Evolutionary conservation across 1,284 basidiomycete genomes (phyloP), one percentile per base, ranked within the genome.

Genomic region (Cryptococcus sp.): DNA sequence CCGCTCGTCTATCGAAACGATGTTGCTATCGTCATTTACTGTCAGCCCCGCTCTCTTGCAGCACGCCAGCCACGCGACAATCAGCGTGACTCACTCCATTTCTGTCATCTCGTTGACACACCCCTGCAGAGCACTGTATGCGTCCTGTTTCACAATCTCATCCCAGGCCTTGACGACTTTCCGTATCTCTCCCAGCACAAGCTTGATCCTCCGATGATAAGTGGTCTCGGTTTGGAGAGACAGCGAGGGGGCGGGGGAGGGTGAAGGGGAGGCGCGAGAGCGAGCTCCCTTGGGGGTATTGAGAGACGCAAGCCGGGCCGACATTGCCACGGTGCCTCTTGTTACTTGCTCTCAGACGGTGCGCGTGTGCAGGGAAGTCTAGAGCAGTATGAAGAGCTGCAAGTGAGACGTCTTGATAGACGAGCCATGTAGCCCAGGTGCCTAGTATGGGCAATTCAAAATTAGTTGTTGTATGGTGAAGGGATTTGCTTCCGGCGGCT

Each of bases 251-350:
- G 57, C 57, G 0, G 69, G 66, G 2, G 61, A 69, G 1, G 76
- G 76, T 47, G 75, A 80, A 2, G 83, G 79, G 12, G 71, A 64
- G 37, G 57, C 51, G 50, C 61, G 67, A 36, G 81, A 78, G 15
- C 81, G 80, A 24, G 18, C 24, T 16, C 28, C 23, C 23, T 46
- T 46, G 3, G 83, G 81, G 3, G 82, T 78, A 11, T 18, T 20
- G 6, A 80, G 78, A 15, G 78, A 76, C n/a, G 77, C 69, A 11
- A 70, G 57, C 2, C 68, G 57, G 7, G 65, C 23, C 9, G 48
- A 24, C 48, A 50, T 50, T 33, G 28, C 9, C 28, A 33, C 28
- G 28, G 28, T 33, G 28, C 5, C 28, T 33, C 4, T 33, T 5
- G 4, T 4, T 33, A 33, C 28, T 9, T 4, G 9, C 28, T 33